phyloP scores from a whole-genome alignment of 1,284 basidiomycete species.

The Malassezia globosa region DNA sequence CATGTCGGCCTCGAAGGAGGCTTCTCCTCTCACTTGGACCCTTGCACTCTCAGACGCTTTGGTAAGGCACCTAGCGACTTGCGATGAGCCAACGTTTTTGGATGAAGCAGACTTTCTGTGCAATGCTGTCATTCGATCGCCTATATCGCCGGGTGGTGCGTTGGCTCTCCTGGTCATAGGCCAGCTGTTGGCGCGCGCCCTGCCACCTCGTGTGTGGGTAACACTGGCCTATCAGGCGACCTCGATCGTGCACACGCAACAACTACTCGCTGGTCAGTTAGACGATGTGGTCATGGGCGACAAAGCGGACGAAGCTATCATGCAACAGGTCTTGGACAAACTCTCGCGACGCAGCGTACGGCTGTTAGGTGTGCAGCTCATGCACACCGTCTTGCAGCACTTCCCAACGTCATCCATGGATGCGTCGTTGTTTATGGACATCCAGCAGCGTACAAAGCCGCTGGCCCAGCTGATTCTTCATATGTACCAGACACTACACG shows the following conservation, averaged over 20 bases:
- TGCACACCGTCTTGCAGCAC: slow-evolving; percentile 3
- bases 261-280: slow-evolving; percentile 11
- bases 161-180: slow-evolving; percentile 12
- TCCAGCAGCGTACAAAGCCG: slow-evolving; percentile 11
- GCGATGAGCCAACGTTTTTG: background rate
- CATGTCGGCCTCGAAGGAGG: background rate
- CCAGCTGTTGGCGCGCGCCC: slow-evolving; percentile 4
- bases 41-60: background rate
- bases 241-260: background rate
- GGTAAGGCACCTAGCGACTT: background rate
- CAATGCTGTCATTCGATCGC: background rate
- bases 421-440: slow-evolving; percentile 10
- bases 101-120: slow-evolving; percentile 1
- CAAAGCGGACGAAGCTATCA: background rate
- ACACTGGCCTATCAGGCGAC: slow-evolving; percentile 1
- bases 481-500: slow-evolving; percentile 12
- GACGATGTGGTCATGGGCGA: background rate
- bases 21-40: background rate
- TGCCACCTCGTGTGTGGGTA: slow-evolving; percentile 1
- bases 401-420: slow-evolving; percentile 2
- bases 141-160: slow-evolving; percentile 6
- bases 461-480: slow-evolving; percentile 11
- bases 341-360: slow-evolving; percentile 10
- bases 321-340: background rate
- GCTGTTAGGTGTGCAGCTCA: slow-evolving; percentile 7